These are phyloP conservation scores for Pseudopediastrum boryanum DNA, from an alignment of 139 green algal species.

Conservation along the genomic window DNA sequence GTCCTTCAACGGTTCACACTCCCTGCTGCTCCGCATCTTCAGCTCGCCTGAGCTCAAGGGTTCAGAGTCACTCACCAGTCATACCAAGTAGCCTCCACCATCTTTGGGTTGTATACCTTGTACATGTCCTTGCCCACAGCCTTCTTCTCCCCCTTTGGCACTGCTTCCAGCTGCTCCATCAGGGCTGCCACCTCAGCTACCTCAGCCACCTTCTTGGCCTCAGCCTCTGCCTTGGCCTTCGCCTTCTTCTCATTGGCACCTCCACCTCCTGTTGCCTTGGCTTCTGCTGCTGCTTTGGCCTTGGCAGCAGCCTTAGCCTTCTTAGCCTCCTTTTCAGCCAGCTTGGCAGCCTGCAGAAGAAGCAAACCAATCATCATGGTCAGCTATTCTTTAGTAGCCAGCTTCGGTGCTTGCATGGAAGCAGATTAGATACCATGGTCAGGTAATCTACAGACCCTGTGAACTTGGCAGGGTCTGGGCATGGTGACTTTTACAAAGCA, in stretches of 20 bases:
- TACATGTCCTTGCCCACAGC: conserved; percentile 69
- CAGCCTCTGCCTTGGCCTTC: conserved; percentile 77
- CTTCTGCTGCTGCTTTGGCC: conserved; percentile 44
- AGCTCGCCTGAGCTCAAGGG: too few species aligned
- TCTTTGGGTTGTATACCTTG: conserved; percentile 86
- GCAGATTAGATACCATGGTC: too few species aligned
- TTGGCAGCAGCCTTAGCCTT: conserved; percentile 46
- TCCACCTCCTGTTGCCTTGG: conserved; percentile 28
- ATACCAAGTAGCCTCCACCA: conserved; percentile 71
- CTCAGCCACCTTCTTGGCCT: conserved; percentile 85
- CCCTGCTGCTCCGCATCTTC: too few species aligned
- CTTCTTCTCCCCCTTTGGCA: conserved; percentile 90
- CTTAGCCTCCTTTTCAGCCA: conserved; percentile 83
- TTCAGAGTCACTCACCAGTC: conserved; percentile 65
- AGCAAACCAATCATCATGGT: too few species aligned
- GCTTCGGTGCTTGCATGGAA: too few species aligned
- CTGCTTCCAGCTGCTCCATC: conserved; percentile 61
- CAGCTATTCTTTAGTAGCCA: too few species aligned
- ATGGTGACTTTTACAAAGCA: too few species aligned
- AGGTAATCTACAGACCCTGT: too few species aligned
- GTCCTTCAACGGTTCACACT: too few species aligned
- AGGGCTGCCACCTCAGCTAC: conserved; percentile 67
- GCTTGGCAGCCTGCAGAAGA: conserved; percentile 70
- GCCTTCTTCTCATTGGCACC: conserved; percentile 69
- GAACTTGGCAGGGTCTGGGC: too few species aligned